phyloP scores from a whole-genome alignment of 768 basidiomycete species.

The Boletus pseudo-olivaceus region DNA sequence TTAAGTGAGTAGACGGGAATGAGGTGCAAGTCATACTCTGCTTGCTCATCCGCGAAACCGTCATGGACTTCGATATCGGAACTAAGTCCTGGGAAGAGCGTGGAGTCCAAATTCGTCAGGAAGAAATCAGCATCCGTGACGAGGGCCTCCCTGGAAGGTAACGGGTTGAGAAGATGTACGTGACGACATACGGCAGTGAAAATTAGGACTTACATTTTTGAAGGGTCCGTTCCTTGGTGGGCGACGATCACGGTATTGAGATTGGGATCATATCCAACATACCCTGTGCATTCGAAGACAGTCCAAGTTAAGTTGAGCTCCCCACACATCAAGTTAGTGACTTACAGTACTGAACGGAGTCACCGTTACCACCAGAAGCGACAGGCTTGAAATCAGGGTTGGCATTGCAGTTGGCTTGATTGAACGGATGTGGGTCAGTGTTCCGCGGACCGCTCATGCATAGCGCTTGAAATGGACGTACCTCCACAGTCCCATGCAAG shows the following conservation, averaged over 20 bases:
- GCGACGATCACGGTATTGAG: slow-evolving; percentile 35
- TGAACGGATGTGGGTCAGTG: neutral
- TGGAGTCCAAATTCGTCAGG: slow-evolving; percentile 31
- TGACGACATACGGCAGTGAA: neutral
- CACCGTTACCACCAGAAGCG: slow-evolving; percentile 47
- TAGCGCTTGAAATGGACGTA: slow-evolving; percentile 22
- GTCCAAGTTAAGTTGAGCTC: neutral
- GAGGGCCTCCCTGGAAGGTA: slow-evolving; percentile 29
- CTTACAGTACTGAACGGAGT: slow-evolving; percentile 41
- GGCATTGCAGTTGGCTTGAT: slow-evolving; percentile 43
- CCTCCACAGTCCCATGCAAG: slow-evolving; percentile 55
- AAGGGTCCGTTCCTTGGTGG: slow-evolving; percentile 36
- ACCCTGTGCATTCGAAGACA: slow-evolving; percentile 36
- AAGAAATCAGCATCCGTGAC: slow-evolving; percentile 44
- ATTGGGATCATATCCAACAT: slow-evolving; percentile 47
- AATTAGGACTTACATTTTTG: slow-evolving; percentile 24
- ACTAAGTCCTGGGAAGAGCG: slow-evolving; percentile 49
- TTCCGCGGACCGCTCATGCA: neutral
- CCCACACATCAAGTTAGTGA: neutral
- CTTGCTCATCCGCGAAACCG: slow-evolving; percentile 47
- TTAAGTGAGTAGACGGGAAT: neutral
- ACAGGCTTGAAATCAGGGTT: slow-evolving; percentile 46
- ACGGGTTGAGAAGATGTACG: neutral
- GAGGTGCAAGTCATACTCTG: slow-evolving; percentile 33
- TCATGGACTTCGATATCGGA: slow-evolving; percentile 41